Evolutionary conservation across 352 stramenopile genomes (phyloP).

Genomic region (Globisporangium lucens): DNA sequence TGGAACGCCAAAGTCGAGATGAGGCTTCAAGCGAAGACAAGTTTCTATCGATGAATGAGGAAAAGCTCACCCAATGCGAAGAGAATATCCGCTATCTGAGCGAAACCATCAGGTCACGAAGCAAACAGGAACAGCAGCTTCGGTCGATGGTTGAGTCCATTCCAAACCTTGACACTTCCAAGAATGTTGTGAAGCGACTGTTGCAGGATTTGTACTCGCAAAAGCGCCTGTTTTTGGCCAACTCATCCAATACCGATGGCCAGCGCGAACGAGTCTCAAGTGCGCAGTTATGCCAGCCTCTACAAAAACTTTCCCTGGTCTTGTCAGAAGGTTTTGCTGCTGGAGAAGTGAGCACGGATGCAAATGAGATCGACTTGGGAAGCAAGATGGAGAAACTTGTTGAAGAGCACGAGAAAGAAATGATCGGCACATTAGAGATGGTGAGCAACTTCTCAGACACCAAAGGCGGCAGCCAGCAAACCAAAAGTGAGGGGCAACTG

Average conservation of each 20-base stretch:
- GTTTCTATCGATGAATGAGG: slow-evolving; percentile 51
- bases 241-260: slow-evolving; percentile 22
- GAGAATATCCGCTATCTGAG: slow-evolving; percentile 56
- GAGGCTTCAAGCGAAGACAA: slow-evolving; percentile 33
- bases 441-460: slow-evolving; percentile 34
- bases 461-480: slow-evolving; percentile 13
- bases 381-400: slow-evolving; percentile 26
- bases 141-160: slow-evolving; percentile 40
- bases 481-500: slow-evolving; percentile 16
- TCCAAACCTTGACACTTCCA: slow-evolving; percentile 38
- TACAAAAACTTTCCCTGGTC: background rate
- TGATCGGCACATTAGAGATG: slow-evolving; percentile 34
- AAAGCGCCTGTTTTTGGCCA: slow-evolving; percentile 41
- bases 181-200: slow-evolving; percentile 44
- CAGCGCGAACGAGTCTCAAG: slow-evolving; percentile 3
- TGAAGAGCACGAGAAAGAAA: slow-evolving; percentile 33
- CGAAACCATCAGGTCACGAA: slow-evolving; percentile 30
- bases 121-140: slow-evolving; percentile 1
- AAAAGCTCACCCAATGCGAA: slow-evolving; percentile 52
- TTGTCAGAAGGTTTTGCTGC: too few species aligned
- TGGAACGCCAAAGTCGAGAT: background rate
- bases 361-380: background rate
- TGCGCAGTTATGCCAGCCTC: background rate
- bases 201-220: slow-evolving; percentile 53
- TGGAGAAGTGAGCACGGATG: background rate